phyloP scores from a whole-genome alignment of 306 rosid species.

The Prosopis cineraria region DNA sequence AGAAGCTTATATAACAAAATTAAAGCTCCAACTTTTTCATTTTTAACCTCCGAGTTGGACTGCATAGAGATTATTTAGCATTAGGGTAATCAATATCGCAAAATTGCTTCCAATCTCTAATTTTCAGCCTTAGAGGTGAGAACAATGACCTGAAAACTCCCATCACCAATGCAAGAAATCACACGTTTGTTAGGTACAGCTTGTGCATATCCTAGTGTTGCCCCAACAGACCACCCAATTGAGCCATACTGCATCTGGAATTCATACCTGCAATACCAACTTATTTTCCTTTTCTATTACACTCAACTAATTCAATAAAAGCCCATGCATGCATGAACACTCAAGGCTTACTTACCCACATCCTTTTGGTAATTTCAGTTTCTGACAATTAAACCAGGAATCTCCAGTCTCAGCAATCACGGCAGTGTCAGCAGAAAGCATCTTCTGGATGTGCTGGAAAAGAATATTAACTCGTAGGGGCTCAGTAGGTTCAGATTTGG shows the following conservation, averaged over 20 bases:
- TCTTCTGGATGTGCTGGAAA: conserved; percentile 50
- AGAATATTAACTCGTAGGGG: conserved; percentile 51
- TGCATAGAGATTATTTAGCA: background rate
- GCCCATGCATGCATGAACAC: background rate
- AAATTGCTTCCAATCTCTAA: background rate
- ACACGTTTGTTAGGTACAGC: conserved; percentile 47
- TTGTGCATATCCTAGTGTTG: conserved; percentile 56
- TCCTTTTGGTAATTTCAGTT: conserved; percentile 45
- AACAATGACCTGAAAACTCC: conserved; percentile 50
- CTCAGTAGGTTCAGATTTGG: conserved; percentile 39
- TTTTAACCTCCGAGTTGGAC: background rate
- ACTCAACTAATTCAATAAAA: background rate
- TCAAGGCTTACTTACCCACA: conserved; percentile 45
- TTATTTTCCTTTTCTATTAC: conserved; percentile 20
- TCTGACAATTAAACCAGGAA: conserved; percentile 59
- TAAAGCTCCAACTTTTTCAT: background rate
- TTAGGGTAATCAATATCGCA: background rate
- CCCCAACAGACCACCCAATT: conserved; percentile 66
- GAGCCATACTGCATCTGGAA: conserved; percentile 60
- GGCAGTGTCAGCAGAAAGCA: conserved; percentile 44
- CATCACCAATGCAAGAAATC: conserved; percentile 63
- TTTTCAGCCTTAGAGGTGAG: background rate
- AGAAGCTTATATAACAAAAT: background rate
- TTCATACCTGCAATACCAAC: conserved; percentile 54
- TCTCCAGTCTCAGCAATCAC: conserved; percentile 57